Base-by-base conservation (phyloP, 805 yeast species). In the Blastobotrys terrestris region DNA sequence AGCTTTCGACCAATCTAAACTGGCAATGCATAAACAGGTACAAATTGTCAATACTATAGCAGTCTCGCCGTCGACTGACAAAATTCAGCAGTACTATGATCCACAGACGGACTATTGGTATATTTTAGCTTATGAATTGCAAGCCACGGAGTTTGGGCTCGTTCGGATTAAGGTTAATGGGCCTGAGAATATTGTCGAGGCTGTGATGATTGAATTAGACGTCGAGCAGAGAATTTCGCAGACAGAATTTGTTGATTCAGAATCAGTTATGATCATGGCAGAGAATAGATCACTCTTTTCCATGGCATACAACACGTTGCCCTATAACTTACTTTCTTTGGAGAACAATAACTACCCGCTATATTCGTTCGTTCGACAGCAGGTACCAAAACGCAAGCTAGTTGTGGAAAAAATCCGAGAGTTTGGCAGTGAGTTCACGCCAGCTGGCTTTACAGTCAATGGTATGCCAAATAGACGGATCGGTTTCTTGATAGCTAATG, bases 191-290 rank as follows among this genome's bases (percentile, higher is more conserved):
- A 15, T 41, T 15, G 19, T 8, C 19, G 6, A 41, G 19, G 11
- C 44, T 41, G 16, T 19, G 41, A 3, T 5, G 2, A 20, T 39
- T 11, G 5, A 21, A 3, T 15, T 20, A 15, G 22, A 18, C 19
- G 20, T 6, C 2, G 40, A 31, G 20, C 21, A 22, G 2, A 16
- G 26, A 7, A 16, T 50, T 39, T 20, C 22, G 14, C 52, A 50
- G 20, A 49, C 50, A 19, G 56, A 50, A 31, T 56, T 56, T 20
- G 42, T 56, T 26, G 54, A 56, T 18, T 49, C 53, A 18, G 44
- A 50, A 6, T 35, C 26, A 15, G 19, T 54, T 13, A 46, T 56
- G 35, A 41, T 48, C 14, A 26, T 26, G 8, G 11, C 35, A 11
- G 35, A 26, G 5, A 26, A 26, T 11, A 26, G 35, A 26, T 26